Base-by-base conservation (phyloP, 2,329 filamentous ascomycete species). In the Aspergillus tubingensis region DNA sequence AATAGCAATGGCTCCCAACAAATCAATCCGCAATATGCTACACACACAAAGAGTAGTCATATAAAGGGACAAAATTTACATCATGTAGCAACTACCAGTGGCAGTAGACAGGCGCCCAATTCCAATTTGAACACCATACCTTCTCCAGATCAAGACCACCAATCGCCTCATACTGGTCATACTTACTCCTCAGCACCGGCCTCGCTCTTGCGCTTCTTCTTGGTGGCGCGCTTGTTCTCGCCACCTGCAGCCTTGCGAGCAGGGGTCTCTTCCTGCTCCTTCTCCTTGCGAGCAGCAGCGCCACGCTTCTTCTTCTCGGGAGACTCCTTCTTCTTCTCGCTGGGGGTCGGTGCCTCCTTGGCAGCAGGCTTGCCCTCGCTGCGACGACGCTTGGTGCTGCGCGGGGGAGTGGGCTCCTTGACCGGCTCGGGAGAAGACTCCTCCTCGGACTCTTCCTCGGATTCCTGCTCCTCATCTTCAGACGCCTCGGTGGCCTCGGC, bases 191-290 rank as follows among this genome's bases (percentile, higher is more conserved):
- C 65, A 25, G 32, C 62, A 30, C 48, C 67, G 38, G 64, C 73
- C 62, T 80, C 77, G 65, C 78, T 80, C 77, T 80, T 81, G 64
- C 77, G 75, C 77, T 81, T 82, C 74, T 81, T 82, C 67, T 73
- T 75, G 39, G 67, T 68, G 47, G 47, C 25, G 64, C 74, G 74
- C 68, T 76, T 78, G 44, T 57, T 62, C 17, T 77, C 74, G 2
- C 67, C 65, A 4, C 63, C 67, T 47, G 72, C 69, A 13, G 71
- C 61, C 54, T 76, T 75, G 50, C 72, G 69, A 50, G 69, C 62
- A 25, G 69, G 59, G 15, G 60, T 59, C 48, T 68, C 69, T 25
- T 71, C 59, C 44, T 64, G 71, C 57, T 71, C 72, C 60, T 69
- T 70, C 57, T 70, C 72, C 60, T 70, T 71, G 54, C 68, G 68